These are phyloP conservation scores for Fomitopsis schrenkii DNA, from an alignment of 1,284 basidiomycete species.

Conservation along the genomic window DNA sequence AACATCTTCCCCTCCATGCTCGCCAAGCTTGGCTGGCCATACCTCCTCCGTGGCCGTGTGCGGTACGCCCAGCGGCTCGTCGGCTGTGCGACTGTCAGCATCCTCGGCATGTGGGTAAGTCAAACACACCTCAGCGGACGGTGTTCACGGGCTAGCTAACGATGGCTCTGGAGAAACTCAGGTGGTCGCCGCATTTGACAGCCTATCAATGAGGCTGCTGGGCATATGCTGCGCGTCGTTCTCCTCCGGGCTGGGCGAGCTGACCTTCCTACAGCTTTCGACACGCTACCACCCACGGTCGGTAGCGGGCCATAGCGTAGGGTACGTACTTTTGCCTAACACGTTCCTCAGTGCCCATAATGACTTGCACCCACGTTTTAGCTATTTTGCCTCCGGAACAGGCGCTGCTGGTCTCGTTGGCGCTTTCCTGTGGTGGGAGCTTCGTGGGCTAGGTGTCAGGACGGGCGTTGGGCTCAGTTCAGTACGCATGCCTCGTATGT, in stretches of 20 bases:
- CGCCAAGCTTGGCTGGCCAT: conserved; percentile 93
- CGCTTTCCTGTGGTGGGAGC: conserved; percentile 92
- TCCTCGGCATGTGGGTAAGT: conserved; percentile 77
- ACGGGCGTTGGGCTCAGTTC: conserved; percentile 79
- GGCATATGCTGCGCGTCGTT: conserved; percentile 92
- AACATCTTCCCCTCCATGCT: conserved; percentile 81
- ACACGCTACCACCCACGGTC: conserved; percentile 76
- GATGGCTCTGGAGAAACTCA: conserved; percentile 25
- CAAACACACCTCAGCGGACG: background rate
- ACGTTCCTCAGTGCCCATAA: background rate
- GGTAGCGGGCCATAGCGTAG: conserved; percentile 66
- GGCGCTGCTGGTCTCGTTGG: conserved; percentile 93
- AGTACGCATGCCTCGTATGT: conserved; percentile 35
- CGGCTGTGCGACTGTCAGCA: conserved; percentile 73
- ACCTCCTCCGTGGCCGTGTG: conserved; percentile 80
- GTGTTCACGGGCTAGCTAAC: background rate
- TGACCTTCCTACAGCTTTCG: conserved; percentile 93
- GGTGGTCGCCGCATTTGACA: conserved; percentile 79
- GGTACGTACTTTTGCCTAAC: conserved; percentile 37
- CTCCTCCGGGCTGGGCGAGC: conserved; percentile 88
- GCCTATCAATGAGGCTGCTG: conserved; percentile 67
- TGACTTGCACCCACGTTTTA: too few relatives aligned
- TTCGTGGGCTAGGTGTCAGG: conserved; percentile 83
- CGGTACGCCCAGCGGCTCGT: conserved; percentile 73
- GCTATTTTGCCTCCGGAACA: conserved; percentile 88